These are phyloP conservation scores for Acrocalymma vagum DNA, from an alignment of 2,329 filamentous ascomycete species.

Conservation along the genomic window DNA sequence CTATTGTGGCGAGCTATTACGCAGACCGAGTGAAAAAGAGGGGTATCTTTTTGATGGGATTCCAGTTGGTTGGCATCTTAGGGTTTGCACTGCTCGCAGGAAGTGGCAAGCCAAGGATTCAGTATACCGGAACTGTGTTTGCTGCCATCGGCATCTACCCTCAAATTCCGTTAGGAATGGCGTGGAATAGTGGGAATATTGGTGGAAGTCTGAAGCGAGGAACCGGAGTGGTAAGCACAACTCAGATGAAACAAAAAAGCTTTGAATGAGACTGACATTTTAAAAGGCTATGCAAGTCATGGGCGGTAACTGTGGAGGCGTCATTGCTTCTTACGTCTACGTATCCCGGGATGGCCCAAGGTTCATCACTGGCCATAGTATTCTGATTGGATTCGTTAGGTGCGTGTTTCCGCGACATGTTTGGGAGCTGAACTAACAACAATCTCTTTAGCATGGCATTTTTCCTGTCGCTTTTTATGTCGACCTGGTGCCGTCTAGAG, in stretches of 20 bases:
- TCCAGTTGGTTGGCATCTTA: constrained; percentile 63
- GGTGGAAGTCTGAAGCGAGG: constrained; percentile 64
- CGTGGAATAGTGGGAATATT: constrained; percentile 68
- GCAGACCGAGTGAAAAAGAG: constrained; percentile 38
- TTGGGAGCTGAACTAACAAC: no score
- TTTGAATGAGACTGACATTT: no score
- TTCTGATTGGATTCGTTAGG: constrained; percentile 56
- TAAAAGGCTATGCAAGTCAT: constrained; percentile 65
- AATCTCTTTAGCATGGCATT: constrained; percentile 54
- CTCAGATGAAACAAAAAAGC: no score
- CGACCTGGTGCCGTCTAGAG: constrained; percentile 64
- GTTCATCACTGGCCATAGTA: constrained; percentile 57
- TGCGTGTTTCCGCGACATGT: constrained; percentile 13
- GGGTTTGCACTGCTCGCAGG: constrained; percentile 44
- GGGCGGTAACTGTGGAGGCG: constrained; percentile 73
- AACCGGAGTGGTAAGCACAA: no score
- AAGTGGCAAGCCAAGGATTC: constrained; percentile 32
- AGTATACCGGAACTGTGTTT: constrained; percentile 45
- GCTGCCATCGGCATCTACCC: constrained; percentile 59
- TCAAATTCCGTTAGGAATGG: constrained; percentile 64
- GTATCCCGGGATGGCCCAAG: constrained; percentile 51
- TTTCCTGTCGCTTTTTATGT: constrained; percentile 64
- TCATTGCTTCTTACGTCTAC: constrained; percentile 66
- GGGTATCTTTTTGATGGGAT: constrained; percentile 39
- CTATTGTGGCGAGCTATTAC: constrained; percentile 39